These are phyloP conservation scores for Arxiozyma slooffiae DNA, from an alignment of 1,139 yeast species.

Conservation along the genomic window DNA sequence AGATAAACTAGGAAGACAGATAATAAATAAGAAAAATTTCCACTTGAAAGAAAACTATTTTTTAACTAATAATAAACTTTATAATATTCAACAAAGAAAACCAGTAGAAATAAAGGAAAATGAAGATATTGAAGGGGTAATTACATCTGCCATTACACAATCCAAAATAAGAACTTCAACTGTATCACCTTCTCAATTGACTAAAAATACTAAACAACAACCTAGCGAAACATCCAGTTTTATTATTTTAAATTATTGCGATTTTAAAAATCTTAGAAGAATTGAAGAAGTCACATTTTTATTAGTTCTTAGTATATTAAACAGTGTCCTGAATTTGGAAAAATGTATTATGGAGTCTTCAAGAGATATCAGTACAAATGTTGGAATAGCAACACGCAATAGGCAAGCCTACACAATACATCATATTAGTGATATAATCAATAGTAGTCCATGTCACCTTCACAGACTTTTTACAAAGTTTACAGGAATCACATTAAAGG, in stretches of 20 bases:
- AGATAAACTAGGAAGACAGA: neutral
- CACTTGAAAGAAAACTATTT: neutral
- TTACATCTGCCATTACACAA: neutral
- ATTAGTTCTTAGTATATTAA: neutral
- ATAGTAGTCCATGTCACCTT: slow-evolving; percentile 1
- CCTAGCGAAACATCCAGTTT: neutral
- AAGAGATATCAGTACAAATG: neutral
- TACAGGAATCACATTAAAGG: slow-evolving; percentile 1
- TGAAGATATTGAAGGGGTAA: neutral
- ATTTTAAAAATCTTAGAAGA: slow-evolving; percentile 1
- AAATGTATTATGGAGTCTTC: neutral
- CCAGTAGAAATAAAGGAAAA: neutral
- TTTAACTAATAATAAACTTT: neutral
- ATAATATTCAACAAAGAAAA: no score
- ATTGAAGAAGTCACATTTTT: slow-evolving; percentile 2
- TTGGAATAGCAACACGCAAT: neutral
- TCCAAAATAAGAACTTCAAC: neutral
- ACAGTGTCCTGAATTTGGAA: slow-evolving; percentile 1
- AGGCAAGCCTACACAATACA: slow-evolving; percentile 1
- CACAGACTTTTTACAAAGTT: slow-evolving; percentile 1
- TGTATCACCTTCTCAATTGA: slow-evolving; percentile 1
- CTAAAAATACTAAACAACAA: neutral
- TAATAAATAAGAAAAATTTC: no score
- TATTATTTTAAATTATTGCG: neutral
- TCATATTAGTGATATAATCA: neutral